phyloP scores from a whole-genome alignment of 1,139 yeast genomes.

The Protomyces gravidus region DNA sequence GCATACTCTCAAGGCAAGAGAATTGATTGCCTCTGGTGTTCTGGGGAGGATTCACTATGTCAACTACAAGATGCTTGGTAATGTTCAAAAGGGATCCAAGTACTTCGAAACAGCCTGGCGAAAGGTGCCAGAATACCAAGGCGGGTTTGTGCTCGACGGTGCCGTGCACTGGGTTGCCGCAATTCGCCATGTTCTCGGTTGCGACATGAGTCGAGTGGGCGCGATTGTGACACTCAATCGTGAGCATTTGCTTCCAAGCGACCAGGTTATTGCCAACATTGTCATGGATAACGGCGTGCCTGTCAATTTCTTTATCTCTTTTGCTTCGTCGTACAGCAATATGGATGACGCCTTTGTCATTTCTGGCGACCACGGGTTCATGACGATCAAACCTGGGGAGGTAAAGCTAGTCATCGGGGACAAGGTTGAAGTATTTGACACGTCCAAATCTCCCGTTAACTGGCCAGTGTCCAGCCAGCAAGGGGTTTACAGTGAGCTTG shows the following conservation, averaged over 20 bases:
- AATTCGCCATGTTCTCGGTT: constrained; percentile 33
- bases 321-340: background rate
- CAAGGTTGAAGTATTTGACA: background rate
- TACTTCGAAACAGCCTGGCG: constrained; percentile 36
- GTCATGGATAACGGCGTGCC: background rate
- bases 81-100: constrained; percentile 29
- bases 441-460: background rate
- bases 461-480: constrained; percentile 1
- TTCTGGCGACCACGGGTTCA: background rate
- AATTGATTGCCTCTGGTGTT: constrained; percentile 9
- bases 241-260: background rate
- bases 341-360: background rate
- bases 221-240: background rate
- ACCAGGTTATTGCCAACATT: background rate
- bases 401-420: background rate
- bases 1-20: constrained; percentile 7
- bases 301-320: background rate
- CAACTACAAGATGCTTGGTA: constrained; percentile 2
- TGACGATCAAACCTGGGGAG: background rate
- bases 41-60: constrained; percentile 17
- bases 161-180: constrained; percentile 37
- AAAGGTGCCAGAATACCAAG: constrained; percentile 36
- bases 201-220: constrained; percentile 13
- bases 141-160: constrained; percentile 37
- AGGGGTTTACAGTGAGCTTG: background rate